A percentile compares a stretch with the other conserved stretches of the same genome.
These are phyloP conservation scores for Dendrobium officinale DNA, from an alignment of 106 monocot species.

Conservation along the genomic window DNA sequence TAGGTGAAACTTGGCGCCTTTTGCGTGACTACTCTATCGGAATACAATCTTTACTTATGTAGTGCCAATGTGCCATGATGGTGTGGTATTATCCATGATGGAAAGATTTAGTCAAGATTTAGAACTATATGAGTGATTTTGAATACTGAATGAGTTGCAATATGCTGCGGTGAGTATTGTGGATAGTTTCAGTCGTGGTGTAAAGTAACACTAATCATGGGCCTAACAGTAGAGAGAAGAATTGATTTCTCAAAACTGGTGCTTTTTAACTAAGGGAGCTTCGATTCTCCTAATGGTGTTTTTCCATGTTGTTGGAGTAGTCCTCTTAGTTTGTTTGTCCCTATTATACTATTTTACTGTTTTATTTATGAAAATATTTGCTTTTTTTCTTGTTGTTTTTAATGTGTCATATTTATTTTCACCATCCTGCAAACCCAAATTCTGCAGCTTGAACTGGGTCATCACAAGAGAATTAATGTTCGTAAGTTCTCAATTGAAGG, in stretches of 20 bases:
- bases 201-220: not conserved
- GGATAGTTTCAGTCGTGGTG: not conserved
- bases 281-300: not conserved
- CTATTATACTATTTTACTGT: not conserved
- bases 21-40: not conserved
- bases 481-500: slow-evolving; percentile 68
- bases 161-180: not conserved
- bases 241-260: not conserved
- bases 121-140: not conserved
- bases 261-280: not conserved
- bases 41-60: not conserved
- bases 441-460: slow-evolving; percentile 83
- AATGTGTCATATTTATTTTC: not conserved
- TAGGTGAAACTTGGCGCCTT: not conserved
- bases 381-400: not conserved
- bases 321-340: not conserved
- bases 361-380: not conserved
- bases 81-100: not conserved
- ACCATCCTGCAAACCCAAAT: not conserved
- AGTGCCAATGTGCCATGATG: not conserved
- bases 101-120: not conserved
- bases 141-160: not conserved
- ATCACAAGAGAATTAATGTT: slow-evolving; percentile 70
- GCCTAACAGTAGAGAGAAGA: not conserved
- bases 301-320: not conserved